Base-by-base conservation (phyloP, 202 grass and related monocot genomes). In the Elaeis oleifera region DNA sequence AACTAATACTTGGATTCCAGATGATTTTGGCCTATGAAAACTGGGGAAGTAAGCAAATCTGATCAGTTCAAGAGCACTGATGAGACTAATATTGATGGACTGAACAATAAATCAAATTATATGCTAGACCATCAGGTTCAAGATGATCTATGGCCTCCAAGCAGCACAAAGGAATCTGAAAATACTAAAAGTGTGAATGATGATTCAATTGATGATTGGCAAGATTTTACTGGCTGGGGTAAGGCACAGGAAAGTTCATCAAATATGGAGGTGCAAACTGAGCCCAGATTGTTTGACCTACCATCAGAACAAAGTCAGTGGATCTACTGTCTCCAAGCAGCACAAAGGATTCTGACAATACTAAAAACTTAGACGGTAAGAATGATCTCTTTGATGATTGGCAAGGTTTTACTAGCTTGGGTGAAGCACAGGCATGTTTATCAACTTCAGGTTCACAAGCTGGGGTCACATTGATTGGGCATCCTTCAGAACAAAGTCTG, bases 191-290 rank as follows among this genome's bases (percentile, higher is more conserved):
- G 29, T 23, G 39, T 56, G 56, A 79, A 73, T 68, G 57, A 79
- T 31, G 78, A 76, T 48, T 75, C 74, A 64, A 70, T 82, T 81
- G 81, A 85, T 80, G 78, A 75, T 67, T 96, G 78, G 87, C 66
- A 90, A 54, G 81, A 85, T 96, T 90, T 88, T 80, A 61, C 79
- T 23, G 58, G 21, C 29, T 80, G 78, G 28, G 67, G 69, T 77
- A 65, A 82, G 78, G 63, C 70, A 69, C 63, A 67, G 18, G 61
- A 22, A 25, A 59, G 51, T 44, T 63, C 58, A 23, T 71, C 70
- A 21, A 80, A 53, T 83, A 52, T 71, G 63, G 61, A 49, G 60
- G 67, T 69, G 31, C 54, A 64, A 74, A 70, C 74, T 31, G 51
- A 1, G 6, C 72, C 56, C 51, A 55, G 18, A 6, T 56, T 70